phyloP scores from a whole-genome alignment of 768 basidiomycete species.

The Crassisporium funariophilum region DNA sequence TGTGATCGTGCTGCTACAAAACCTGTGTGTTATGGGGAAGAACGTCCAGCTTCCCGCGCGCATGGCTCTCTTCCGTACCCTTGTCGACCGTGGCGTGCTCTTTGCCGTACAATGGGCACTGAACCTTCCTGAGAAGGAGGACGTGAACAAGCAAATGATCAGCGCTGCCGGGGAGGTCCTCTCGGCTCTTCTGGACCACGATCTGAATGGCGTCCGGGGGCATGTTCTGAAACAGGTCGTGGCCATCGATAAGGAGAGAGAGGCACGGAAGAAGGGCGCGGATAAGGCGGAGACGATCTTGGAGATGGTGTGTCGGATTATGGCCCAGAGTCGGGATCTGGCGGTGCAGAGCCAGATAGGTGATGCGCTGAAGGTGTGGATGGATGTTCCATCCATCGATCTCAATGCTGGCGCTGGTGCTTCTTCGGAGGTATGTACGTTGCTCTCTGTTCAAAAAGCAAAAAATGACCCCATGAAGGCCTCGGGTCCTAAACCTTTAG shows the following conservation, averaged over 20 bases:
- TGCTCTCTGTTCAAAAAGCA: slow-evolving; percentile 4
- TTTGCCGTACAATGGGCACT: slow-evolving; percentile 95
- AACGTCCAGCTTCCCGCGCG: slow-evolving; percentile 90
- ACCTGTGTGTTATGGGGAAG: slow-evolving; percentile 94
- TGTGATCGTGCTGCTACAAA: slow-evolving; percentile 86
- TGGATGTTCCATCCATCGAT: slow-evolving; percentile 70
- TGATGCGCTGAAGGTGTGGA: slow-evolving; percentile 79
- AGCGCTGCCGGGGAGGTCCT: slow-evolving; percentile 86
- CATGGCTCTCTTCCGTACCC: slow-evolving; percentile 79
- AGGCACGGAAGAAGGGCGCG: slow-evolving; percentile 53
- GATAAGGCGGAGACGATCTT: slow-evolving; percentile 75
- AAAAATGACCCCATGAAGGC: slow-evolving; percentile 31
- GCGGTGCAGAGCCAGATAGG: slow-evolving; percentile 90
- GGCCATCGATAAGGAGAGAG: slow-evolving; percentile 69
- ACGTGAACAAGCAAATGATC: slow-evolving; percentile 57
- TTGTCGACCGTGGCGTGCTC: slow-evolving; percentile 87
- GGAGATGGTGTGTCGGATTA: slow-evolving; percentile 71
- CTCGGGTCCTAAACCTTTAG: slow-evolving; percentile 37
- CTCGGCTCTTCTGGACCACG: slow-evolving; percentile 85
- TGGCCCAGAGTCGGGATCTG: slow-evolving; percentile 79
- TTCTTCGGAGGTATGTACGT: slow-evolving; percentile 33
- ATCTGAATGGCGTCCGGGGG: slow-evolving; percentile 80
- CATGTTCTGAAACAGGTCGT: slow-evolving; percentile 83
- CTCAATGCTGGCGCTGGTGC: slow-evolving; percentile 28
- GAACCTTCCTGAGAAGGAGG: slow-evolving; percentile 60